Percentiles rank a stretch among this genome's conserved stretches.
Evolutionary conservation across 208 protist genomes (phyloP).

Genomic region (Trypanosomatidae sp.): DNA sequence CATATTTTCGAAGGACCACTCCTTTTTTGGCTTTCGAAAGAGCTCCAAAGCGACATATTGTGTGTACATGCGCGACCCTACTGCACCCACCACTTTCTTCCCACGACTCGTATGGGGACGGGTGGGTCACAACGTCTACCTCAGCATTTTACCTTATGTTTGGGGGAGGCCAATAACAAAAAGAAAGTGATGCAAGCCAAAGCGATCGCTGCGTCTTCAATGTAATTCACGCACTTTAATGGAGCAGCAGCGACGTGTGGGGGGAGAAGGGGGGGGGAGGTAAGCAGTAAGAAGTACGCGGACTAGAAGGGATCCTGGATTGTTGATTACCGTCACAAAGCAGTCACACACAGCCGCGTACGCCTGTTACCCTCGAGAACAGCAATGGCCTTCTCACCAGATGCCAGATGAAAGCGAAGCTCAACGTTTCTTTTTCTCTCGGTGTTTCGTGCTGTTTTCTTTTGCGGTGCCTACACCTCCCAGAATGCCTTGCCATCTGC

Average conservation of each 20-base stretch:
- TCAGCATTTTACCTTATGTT: not conserved
- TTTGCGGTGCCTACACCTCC: constrained; percentile 61
- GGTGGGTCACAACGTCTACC: not conserved
- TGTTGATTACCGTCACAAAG: not conserved
- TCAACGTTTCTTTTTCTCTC: not conserved
- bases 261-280: not conserved
- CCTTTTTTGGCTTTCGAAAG: not conserved
- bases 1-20: not conserved
- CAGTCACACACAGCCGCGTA: not conserved
- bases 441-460: too few species aligned
- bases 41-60: not conserved
- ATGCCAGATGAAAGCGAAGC: not conserved
- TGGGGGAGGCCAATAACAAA: too few species aligned
- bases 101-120: not conserved
- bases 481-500: constrained; percentile 90
- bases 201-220: not conserved
- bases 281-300: not conserved
- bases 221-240: not conserved
- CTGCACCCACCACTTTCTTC: not conserved
- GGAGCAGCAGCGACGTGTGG: not conserved
- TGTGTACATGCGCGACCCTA: not conserved
- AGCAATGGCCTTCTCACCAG: not conserved
- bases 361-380: not conserved
- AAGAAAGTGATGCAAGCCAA: not conserved
- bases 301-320: not conserved